Conservation (phyloP, 768 basidiomycete genomes). For the Multifurca ochricompacta region DNA sequence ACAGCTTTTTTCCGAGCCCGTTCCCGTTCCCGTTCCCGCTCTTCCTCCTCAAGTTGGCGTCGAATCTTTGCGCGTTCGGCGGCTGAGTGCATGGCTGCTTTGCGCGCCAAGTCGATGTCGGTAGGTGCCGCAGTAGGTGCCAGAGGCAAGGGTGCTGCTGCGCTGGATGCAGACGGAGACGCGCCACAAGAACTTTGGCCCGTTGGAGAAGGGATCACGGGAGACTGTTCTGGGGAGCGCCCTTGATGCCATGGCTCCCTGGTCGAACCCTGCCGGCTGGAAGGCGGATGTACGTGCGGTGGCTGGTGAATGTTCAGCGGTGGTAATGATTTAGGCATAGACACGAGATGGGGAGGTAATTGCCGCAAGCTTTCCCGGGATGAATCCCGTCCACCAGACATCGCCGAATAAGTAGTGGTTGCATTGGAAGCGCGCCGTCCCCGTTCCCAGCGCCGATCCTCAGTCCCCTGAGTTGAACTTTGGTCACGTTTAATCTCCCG, state of each 20-base stretch:
- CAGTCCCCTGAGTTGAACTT: constrained; percentile 11
- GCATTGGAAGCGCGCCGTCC: constrained; percentile 19
- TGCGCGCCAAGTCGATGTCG: constrained; percentile 54
- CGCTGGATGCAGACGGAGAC: constrained; percentile 17
- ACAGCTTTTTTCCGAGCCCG: constrained; percentile 73
- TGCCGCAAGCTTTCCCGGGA: constrained; percentile 21
- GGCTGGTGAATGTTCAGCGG: constrained; percentile 13
- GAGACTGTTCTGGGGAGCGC: constrained; percentile 14
- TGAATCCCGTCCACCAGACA: constrained; percentile 15
- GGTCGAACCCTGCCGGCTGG: constrained; percentile 8
- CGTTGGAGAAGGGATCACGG: constrained; percentile 1
- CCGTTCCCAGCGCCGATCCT: constrained; percentile 18
- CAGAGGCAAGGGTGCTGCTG: constrained; percentile 18
- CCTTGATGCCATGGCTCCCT: constrained; percentile 19
- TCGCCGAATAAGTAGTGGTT: constrained; percentile 8
- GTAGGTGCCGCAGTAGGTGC: constrained; percentile 19
- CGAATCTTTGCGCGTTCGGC: constrained; percentile 78
- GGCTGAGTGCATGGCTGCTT: constrained; percentile 74
- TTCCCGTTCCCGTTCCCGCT: constrained; percentile 72
- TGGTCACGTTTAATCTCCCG: constrained; percentile 22
- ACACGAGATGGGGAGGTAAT: constrained; percentile 16
- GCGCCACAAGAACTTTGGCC: constrained; percentile 5
- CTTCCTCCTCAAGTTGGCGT: constrained; percentile 75
- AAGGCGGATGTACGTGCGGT: constrained; percentile 3
- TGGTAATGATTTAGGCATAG: constrained; percentile 9